Conservation (phyloP, 75 land plant species). For the Pinus albicaulis region DNA sequence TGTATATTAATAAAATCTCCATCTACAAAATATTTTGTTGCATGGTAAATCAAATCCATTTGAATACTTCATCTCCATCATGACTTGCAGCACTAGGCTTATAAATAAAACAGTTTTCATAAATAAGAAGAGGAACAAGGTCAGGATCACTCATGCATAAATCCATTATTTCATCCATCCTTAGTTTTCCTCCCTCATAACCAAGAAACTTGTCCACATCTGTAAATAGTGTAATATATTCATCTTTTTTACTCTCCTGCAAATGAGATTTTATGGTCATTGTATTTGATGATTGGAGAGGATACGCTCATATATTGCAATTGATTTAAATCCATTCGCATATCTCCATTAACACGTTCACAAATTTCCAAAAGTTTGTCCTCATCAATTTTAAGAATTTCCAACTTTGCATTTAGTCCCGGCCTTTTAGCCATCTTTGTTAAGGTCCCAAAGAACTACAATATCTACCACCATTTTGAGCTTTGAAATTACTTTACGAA, state of each 20-base stretch:
- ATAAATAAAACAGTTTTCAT: slow-evolving; percentile 98
- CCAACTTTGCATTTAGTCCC: slow-evolving; percentile 38
- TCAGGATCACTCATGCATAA: slow-evolving; percentile 93
- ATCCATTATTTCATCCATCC: slow-evolving; percentile 93
- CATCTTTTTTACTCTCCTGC: slow-evolving; percentile 80
- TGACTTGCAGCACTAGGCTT: slow-evolving; percentile 60
- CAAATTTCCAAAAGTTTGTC: slow-evolving; percentile 90
- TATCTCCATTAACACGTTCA: slow-evolving; percentile 92
- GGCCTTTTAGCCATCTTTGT: slow-evolving; percentile 91
- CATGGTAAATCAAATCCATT: slow-evolving; percentile 76
- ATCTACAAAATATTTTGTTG: too few species aligned
- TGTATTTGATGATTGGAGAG: slow-evolving; percentile 66
- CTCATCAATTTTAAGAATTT: slow-evolving; percentile 82
- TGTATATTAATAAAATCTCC: too few species aligned
- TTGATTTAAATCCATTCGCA: slow-evolving; percentile 94
- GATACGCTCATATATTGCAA: slow-evolving; percentile 93
- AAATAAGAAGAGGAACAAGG: slow-evolving; percentile 89
- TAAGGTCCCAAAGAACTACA: too few species aligned
- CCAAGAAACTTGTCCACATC: slow-evolving; percentile 78
- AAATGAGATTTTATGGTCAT: slow-evolving; percentile 71
- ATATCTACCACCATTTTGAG: too few species aligned
- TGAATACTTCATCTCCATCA: slow-evolving; percentile 78
- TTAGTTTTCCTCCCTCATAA: slow-evolving; percentile 71
- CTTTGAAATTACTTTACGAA: too few species aligned
- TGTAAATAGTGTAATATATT: slow-evolving; percentile 85